These are phyloP conservation scores for Russula earlei DNA, from an alignment of 768 basidiomycete species.

Conservation along the genomic window DNA sequence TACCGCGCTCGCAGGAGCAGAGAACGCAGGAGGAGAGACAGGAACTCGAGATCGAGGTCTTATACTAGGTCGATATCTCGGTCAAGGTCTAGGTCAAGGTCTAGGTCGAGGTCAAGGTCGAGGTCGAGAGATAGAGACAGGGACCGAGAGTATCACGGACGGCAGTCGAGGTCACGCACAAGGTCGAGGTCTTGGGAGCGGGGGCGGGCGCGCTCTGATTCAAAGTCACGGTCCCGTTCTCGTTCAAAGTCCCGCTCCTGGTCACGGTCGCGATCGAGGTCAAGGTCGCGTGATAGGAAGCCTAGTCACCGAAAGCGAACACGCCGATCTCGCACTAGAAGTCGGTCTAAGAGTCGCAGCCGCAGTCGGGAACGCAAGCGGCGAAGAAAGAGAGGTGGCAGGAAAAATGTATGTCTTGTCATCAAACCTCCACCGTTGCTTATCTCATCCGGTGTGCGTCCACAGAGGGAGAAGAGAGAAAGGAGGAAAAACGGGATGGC, in stretches of 20 bases:
- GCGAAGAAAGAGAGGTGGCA: constrained; percentile 25
- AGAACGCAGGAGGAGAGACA: constrained; percentile 4
- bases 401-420: constrained; percentile 35
- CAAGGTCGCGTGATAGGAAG: constrained; percentile 20
- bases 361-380: constrained; percentile 30
- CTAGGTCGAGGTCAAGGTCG: constrained; percentile 16
- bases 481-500: constrained; percentile 64
- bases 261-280: constrained; percentile 13
- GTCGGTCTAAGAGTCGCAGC: constrained; percentile 34
- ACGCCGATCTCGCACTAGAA: constrained; percentile 25
- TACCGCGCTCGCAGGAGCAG: constrained; percentile 15
- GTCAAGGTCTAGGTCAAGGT: constrained; percentile 9
- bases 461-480: constrained; percentile 46
- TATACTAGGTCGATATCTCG: constrained; percentile 9
- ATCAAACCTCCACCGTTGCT: too few species aligned
- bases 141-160: constrained; percentile 24
- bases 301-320: constrained; percentile 38
- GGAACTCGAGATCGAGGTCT: constrained; percentile 14
- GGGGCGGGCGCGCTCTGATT: constrained; percentile 14
- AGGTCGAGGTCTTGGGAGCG: constrained; percentile 14
- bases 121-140: constrained; percentile 33
- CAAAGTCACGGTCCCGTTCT: constrained; percentile 24
- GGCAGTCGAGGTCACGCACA: constrained; percentile 15
- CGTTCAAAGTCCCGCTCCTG: constrained; percentile 15
- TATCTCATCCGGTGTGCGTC: background rate